phyloP scores from a whole-genome alignment of 768 basidiomycete species.

The Phanerochaete sordida region DNA sequence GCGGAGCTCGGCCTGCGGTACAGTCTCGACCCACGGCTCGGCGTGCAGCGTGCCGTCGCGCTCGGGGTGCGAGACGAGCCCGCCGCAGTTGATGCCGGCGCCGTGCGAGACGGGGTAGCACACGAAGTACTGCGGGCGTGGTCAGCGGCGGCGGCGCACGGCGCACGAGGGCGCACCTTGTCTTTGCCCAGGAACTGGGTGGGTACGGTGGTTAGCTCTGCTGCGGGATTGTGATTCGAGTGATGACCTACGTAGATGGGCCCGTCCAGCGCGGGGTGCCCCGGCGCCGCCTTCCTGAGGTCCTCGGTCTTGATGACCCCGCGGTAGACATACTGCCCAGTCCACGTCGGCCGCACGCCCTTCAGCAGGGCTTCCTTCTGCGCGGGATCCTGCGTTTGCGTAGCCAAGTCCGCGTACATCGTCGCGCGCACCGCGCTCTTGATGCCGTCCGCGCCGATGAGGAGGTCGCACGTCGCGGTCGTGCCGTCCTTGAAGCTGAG shows the following conservation, averaged over 20 bases:
- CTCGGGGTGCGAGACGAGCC: slow-evolving; percentile 16
- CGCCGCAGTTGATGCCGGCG: slow-evolving; percentile 21
- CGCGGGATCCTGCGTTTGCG: neutral
- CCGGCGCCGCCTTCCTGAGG: slow-evolving; percentile 24
- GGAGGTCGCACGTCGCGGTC: slow-evolving; percentile 19
- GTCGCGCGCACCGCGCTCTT: slow-evolving; percentile 19
- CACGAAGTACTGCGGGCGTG: slow-evolving; percentile 32
- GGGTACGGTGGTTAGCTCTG: neutral
- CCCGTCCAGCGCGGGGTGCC: slow-evolving; percentile 18
- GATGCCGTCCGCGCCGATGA: slow-evolving; percentile 27
- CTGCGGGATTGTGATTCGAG: neutral
- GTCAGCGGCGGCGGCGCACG: neutral
- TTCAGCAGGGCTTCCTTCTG: slow-evolving; percentile 2
- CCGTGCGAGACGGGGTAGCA: slow-evolving; percentile 24
- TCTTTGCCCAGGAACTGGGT: slow-evolving; percentile 24
- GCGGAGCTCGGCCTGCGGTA: slow-evolving; percentile 16
- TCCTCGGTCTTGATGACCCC: slow-evolving; percentile 31
- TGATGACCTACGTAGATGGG: slow-evolving; percentile 22
- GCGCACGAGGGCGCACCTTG: slow-evolving; percentile 11
- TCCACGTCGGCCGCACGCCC: slow-evolving; percentile 33
- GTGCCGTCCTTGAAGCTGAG: slow-evolving; percentile 24
- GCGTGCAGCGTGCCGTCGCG: slow-evolving; percentile 16
- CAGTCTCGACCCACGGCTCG: slow-evolving; percentile 17
- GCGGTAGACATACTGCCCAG: slow-evolving; percentile 39
- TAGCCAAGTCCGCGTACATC: slow-evolving; percentile 15